Base-by-base conservation (phyloP, 78 protist species). In the Guillardia theta region DNA sequence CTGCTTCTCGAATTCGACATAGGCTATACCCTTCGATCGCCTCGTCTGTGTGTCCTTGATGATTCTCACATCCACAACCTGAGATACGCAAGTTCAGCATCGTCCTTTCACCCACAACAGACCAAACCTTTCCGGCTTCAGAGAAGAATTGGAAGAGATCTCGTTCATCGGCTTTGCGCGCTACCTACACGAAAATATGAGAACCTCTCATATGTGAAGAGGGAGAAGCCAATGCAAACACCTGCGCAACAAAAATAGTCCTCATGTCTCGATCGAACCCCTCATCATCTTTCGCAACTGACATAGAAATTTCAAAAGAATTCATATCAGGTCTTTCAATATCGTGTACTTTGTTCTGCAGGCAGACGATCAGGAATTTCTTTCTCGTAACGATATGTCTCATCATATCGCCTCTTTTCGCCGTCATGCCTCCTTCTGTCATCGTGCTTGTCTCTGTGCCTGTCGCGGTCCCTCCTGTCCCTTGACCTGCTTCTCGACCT, bases 1-100 rank as follows among this genome's bases (percentile, higher is more conserved):
- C 10, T 80, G 90, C 90, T 80, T 80, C 90, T 39, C 90, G 19
- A 80, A 44, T 18, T 80, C 90, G 90, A 80, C 90, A 33, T 80
- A 80, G 43, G 53, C 90, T 18, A 80, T 80, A 0, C 90, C 90
- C 48, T 80, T 80, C 2, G 90, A 80, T 30, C 50, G 45, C 6
- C 90, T 46, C 1, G 90, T 43, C 90, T 15, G 9, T 48, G 46
- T 9, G 48, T 80, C 90, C 33, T 80, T 80, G 21, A 80, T 80
- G 36, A 80, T 44, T 12, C 90, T 12, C 9, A 80, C 90, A 19
- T 80, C 53, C 43, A 37, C 87, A n/a, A 50, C 58, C 58, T 50
- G 58, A 50, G 58, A 50, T 10, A 50, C 10, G 15, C 58, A 15
- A 50, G 10, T 50, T 50, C 58, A 15, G 10, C 58, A 50, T 10